Evolutionary conservation across 2,329 filamentous ascomycete genomes (phyloP), one percentile per base, ranked within the genome.

Genomic region (Stemphylium lycopersici): DNA sequence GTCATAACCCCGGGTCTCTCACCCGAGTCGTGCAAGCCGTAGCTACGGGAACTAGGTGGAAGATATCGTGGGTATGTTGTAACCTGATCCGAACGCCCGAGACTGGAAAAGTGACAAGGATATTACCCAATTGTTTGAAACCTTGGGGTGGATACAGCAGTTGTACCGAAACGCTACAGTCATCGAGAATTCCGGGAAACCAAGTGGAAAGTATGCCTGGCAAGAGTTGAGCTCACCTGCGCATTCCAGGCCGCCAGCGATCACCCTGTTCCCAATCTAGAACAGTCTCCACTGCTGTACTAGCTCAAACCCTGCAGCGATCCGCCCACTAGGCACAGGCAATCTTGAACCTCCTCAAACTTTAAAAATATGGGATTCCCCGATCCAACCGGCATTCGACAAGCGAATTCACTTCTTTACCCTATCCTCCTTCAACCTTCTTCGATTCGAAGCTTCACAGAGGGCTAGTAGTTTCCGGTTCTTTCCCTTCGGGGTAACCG

Each of bases 21-120:
- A 32, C 36, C 29, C 10, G 29, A 34, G 52, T 52, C 43, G 38
- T 51, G 40, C 47, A 42, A 53, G 12, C 34, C 53, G 38, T 41
- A 22, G 42, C 39, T 13, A 50, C 33, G 33, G 45, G 20, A 39
- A 26, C 39, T 50, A 39, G 6, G 16, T 48, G 33, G 16, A 26
- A 20, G 22, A 26, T 18, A 11, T 32, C 32, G 42, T 20, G n/a
- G 13, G 20, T 32, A 45, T n/a, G 26, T 7, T 7, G 22, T 22
- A 40, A 3, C 5, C 26, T 42, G 11, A 1, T 8, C 18, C 26
- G 11, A 13, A 32, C 6, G 10, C 6, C 8, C 29, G 20, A n/a
- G 11, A 16, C n/a, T n/a, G 22, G 16, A 29, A 16, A 31, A 33
- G 29, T 13, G 13, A 22, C 40, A 22, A 22, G 16, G 15, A 20